Percentiles rank a stretch among this genome's conserved stretches.
Evolutionary conservation across 805 yeast species (phyloP).

Genomic region (Novakomyces olei): DNA sequence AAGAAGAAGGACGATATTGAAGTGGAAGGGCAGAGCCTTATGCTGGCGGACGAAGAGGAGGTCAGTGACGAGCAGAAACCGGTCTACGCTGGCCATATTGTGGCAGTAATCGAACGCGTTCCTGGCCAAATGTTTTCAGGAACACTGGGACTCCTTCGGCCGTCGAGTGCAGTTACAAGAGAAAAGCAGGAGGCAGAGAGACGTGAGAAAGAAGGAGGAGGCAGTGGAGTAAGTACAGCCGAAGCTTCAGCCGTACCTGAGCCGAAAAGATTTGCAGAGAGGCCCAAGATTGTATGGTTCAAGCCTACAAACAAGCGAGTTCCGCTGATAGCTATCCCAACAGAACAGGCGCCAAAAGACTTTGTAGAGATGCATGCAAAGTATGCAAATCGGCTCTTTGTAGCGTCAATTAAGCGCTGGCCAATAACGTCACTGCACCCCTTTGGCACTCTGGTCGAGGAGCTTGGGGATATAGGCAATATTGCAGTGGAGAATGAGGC

Average conservation of each 20-base stretch:
- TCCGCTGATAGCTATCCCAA: constrained; percentile 92
- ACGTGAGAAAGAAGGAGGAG: constrained; percentile 7
- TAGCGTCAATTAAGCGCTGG: constrained; percentile 95
- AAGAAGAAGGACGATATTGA: constrained; percentile 96
- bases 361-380: constrained; percentile 79
- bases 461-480: constrained; percentile 62
- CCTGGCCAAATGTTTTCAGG: constrained; percentile 79
- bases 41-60: constrained; percentile 86
- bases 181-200: constrained; percentile 24
- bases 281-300: constrained; percentile 96
- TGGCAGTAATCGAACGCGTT: constrained; percentile 90
- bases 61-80: constrained; percentile 84
- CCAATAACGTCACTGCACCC: constrained; percentile 97
- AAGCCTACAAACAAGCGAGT: constrained; percentile 96
- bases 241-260: constrained; percentile 12
- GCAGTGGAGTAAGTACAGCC: constrained; percentile 7
- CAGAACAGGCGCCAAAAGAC: constrained; percentile 92
- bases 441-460: constrained; percentile 77
- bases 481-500: constrained; percentile 20
- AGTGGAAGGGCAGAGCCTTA: constrained; percentile 87
- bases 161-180: constrained; percentile 80
- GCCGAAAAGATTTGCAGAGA: constrained; percentile 14
- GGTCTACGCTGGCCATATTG: constrained; percentile 91
- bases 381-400: constrained; percentile 62
- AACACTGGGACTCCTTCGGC: constrained; percentile 77